Percentiles rank a stretch among this genome's conserved stretches.
Evolutionary conservation across 257 asterid species (phyloP).

Genomic region (Solanum medicagineum): DNA sequence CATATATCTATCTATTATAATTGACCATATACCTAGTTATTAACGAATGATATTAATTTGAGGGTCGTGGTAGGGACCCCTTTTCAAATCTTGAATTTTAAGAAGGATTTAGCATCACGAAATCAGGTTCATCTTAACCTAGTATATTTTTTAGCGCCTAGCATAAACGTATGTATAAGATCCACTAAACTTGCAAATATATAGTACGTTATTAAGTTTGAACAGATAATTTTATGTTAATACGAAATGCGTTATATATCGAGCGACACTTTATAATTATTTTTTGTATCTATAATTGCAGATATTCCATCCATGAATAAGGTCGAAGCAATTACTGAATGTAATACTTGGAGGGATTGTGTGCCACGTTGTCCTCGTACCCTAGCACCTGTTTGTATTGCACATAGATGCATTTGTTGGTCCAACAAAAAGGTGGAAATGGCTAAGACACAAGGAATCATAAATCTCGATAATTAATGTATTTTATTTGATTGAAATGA

Average conservation of each 20-base stretch:
- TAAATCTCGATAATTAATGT: neutral
- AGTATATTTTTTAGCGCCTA: too few relatives aligned
- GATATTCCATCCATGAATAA: neutral
- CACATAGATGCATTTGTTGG: neutral
- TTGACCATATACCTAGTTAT: neutral
- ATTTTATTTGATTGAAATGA: neutral
- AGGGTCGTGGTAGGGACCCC: neutral
- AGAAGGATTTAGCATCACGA: accelerated
- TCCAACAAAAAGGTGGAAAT: neutral
- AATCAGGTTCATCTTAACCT: neutral
- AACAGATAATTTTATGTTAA: too few relatives aligned
- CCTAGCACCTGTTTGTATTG: neutral
- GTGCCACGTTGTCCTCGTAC: neutral
- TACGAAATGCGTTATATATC: too few relatives aligned
- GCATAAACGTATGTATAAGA: neutral
- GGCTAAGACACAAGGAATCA: neutral
- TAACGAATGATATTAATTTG: neutral
- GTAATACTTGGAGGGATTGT: neutral
- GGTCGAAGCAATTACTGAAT: neutral
- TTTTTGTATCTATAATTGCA: neutral
- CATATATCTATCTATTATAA: neutral
- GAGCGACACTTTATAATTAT: neutral
- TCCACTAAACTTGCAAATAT: neutral
- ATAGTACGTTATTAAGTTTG: neutral
- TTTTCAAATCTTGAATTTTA: too few relatives aligned